Percentiles rank a stretch among this genome's conserved stretches.
Evolutionary conservation across 1,284 basidiomycete species (phyloP).

Genomic region (Heterobasidion irregulare): DNA sequence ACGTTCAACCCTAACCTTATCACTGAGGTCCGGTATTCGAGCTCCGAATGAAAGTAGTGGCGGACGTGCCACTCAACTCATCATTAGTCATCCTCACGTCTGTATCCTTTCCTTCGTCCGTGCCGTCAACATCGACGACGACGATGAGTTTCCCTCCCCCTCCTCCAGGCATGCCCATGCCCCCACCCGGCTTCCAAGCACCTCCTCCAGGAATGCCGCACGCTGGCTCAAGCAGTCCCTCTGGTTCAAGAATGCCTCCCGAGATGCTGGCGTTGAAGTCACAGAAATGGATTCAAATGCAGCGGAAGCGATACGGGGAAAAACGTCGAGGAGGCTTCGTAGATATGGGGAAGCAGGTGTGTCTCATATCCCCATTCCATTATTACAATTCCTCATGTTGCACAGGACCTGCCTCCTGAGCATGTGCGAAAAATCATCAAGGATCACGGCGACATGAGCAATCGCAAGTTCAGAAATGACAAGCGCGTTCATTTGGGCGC

Average conservation of each 20-base stretch:
- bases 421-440: slow-evolving; percentile 98
- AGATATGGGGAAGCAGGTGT: slow-evolving; percentile 89
- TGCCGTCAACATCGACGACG: slow-evolving; percentile 18
- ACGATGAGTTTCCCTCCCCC: slow-evolving; percentile 19
- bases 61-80: neutral
- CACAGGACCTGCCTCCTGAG: slow-evolving; percentile 81
- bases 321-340: slow-evolving; percentile 84
- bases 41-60: neutral
- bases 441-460: slow-evolving; percentile 96
- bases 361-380: slow-evolving; percentile 13
- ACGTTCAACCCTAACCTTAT: neutral
- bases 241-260: slow-evolving; percentile 57
- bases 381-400: slow-evolving; percentile 9
- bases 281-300: slow-evolving; percentile 92
- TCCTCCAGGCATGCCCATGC: slow-evolving; percentile 53
- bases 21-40: neutral
- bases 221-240: slow-evolving; percentile 29
- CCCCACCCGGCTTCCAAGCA: slow-evolving; percentile 54
- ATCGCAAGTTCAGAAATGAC: slow-evolving; percentile 95
- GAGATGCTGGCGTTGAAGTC: slow-evolving; percentile 81
- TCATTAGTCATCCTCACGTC: slow-evolving; percentile 2
- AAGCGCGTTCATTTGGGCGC: slow-evolving; percentile 98
- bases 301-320: slow-evolving; percentile 85
- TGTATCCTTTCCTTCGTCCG: neutral
- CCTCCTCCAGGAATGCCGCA: slow-evolving; percentile 35